phyloP scores from a whole-genome alignment of 2,329 filamentous ascomycete species.

The Neofusicoccum sp. region DNA sequence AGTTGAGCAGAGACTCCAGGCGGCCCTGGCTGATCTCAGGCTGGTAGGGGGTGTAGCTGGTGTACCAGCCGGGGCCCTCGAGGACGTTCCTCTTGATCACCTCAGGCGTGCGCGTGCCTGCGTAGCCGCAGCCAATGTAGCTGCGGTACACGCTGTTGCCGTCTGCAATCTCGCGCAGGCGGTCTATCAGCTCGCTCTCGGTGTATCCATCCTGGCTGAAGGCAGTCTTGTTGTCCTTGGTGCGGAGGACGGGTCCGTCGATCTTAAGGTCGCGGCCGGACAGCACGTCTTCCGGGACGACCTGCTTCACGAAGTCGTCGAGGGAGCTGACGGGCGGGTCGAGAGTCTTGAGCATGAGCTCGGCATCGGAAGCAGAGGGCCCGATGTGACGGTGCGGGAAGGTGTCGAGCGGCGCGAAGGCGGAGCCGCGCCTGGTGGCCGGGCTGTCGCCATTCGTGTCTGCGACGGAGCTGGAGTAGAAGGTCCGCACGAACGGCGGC shows the following conservation, averaged over 20 bases:
- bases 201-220: slow-evolving; percentile 50
- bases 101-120: slow-evolving; percentile 79
- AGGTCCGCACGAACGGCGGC: slow-evolving; percentile 17
- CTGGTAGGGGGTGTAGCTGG: slow-evolving; percentile 96
- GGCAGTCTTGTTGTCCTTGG: slow-evolving; percentile 38
- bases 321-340: slow-evolving; percentile 73
- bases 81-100: slow-evolving; percentile 93
- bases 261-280: slow-evolving; percentile 66
- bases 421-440: slow-evolving; percentile 17
- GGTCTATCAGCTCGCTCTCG: slow-evolving; percentile 62
- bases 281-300: slow-evolving; percentile 79
- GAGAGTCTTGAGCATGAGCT: slow-evolving; percentile 78
- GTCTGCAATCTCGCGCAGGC: slow-evolving; percentile 57
- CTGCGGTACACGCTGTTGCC: slow-evolving; percentile 66
- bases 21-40: slow-evolving; percentile 96
- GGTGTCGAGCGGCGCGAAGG: slow-evolving; percentile 56
- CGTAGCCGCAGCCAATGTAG: slow-evolving; percentile 88
- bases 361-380: slow-evolving; percentile 68
- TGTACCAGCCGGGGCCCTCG: slow-evolving; percentile 96
- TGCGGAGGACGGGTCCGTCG: slow-evolving; percentile 35
- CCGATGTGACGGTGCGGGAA: slow-evolving; percentile 88
- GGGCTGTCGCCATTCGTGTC: slow-evolving; percentile 23
- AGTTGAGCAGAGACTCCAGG: slow-evolving; percentile 90
- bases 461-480: slow-evolving; percentile 27
- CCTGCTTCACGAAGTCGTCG: slow-evolving; percentile 82